phyloP scores from a whole-genome alignment of 371 early-diverging fungal species.

The Mortierella sp. region DNA sequence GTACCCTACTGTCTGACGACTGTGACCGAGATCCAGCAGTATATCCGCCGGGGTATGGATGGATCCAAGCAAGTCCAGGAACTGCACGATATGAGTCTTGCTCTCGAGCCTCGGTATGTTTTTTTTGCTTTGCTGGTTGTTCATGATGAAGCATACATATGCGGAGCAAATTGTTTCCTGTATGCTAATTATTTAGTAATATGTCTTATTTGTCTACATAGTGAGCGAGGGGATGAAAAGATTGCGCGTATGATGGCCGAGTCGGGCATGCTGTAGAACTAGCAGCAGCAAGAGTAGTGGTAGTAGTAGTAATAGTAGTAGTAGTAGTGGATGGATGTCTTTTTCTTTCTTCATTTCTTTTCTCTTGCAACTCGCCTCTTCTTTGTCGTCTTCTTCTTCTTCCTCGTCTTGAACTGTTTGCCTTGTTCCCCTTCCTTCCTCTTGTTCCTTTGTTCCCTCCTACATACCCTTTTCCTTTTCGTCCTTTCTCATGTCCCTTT shows the following conservation, averaged over 20 bases:
- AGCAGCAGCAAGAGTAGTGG: neutral
- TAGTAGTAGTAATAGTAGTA: neutral
- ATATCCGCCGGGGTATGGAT: conserved; percentile 71
- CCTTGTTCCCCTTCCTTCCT: no score
- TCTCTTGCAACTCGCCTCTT: neutral
- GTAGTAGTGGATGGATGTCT: neutral
- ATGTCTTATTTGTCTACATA: neutral
- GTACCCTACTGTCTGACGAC: conserved; percentile 81
- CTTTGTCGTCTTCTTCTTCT: neutral
- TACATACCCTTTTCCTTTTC: neutral
- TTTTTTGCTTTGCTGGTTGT: neutral
- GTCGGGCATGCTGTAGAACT: conserved; percentile 30
- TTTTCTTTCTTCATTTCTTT: neutral
- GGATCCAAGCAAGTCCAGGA: conserved; percentile 75
- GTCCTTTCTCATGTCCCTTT: neutral
- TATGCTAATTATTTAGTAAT: neutral
- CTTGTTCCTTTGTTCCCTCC: neutral
- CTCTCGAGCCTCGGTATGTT: conserved; percentile 76
- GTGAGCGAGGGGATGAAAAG: conserved; percentile 36
- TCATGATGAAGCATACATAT: neutral
- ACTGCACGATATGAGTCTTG: conserved; percentile 77
- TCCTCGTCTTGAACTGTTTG: no score
- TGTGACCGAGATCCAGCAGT: conserved; percentile 87
- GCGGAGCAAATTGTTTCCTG: neutral
- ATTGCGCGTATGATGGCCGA: conserved; percentile 37